These are phyloP conservation scores for Pittosporum tobira DNA, from an alignment of 129 eudicot genomes.

Conservation along the genomic window DNA sequence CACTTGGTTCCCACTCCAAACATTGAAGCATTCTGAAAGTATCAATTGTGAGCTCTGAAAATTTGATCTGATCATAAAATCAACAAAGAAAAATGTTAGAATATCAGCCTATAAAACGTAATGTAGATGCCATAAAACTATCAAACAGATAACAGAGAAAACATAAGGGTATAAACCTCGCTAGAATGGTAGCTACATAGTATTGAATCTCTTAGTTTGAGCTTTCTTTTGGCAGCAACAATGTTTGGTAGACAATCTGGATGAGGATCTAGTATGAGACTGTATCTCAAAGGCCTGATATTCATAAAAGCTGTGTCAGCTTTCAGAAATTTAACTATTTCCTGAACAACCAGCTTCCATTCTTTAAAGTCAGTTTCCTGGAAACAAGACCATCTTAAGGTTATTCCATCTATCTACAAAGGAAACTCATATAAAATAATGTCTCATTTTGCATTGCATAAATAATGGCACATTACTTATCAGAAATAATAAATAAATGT, in stretches of 20 bases:
- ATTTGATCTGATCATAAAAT: constrained; percentile 52
- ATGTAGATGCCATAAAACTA: constrained; percentile 1
- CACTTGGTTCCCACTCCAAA: constrained; percentile 98
- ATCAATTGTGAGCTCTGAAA: constrained; percentile 85
- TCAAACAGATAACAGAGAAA: constrained; percentile 3
- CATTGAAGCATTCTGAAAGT: constrained; percentile 86
- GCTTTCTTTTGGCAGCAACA: constrained; percentile 46
- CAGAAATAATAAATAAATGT: no score
- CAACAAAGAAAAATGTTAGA: constrained; percentile 1
- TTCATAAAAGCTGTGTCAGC: constrained; percentile 87
- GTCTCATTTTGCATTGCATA: neutral
- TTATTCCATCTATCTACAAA: constrained; percentile 19
- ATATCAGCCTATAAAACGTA: neutral
- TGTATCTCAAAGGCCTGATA: constrained; percentile 86
- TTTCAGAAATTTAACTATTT: constrained; percentile 77
- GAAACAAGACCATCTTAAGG: constrained; percentile 19
- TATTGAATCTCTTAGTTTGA: constrained; percentile 65
- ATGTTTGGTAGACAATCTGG: constrained; percentile 63
- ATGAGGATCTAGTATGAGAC: constrained; percentile 67
- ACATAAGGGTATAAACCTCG: constrained; percentile 42
- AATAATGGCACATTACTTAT: neutral
- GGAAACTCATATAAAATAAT: neutral
- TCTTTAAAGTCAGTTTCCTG: constrained; percentile 92
- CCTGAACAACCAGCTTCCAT: constrained; percentile 97
- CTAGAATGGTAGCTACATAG: constrained; percentile 81